These are phyloP conservation scores for Yarrowia osloensis DNA, from an alignment of 805 yeast genomes.

Conservation along the genomic window DNA sequence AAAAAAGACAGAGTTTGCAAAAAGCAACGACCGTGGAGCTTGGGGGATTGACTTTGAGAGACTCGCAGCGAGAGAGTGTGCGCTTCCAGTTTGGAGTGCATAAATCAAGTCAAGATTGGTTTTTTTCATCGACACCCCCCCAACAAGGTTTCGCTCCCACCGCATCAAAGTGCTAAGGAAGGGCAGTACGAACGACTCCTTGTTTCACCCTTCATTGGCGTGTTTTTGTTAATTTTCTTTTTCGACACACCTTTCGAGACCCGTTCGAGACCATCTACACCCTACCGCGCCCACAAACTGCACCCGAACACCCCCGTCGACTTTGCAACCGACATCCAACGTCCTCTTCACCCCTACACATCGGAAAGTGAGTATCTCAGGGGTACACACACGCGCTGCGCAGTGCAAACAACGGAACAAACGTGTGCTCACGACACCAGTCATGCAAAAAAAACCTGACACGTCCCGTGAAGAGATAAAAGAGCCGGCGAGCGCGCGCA, in stretches of 20 bases:
- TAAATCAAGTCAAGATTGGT: neutral
- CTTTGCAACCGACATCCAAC: too few relatives aligned
- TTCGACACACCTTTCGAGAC: neutral
- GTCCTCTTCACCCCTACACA: neutral
- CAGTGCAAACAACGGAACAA: neutral
- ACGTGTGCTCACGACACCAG: neutral
- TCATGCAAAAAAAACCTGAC: neutral
- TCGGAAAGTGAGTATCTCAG: slow-evolving; percentile 1
- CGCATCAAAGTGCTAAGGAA: slow-evolving; percentile 4
- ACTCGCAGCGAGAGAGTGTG: neutral
- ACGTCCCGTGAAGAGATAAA: neutral
- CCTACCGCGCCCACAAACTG: neutral
- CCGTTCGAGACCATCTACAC: neutral
- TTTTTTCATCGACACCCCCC: neutral
- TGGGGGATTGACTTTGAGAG: neutral
- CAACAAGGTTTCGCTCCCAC: slow-evolving; percentile 1
- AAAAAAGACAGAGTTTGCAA: neutral
- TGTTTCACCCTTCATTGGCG: slow-evolving; percentile 26
- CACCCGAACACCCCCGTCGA: neutral
- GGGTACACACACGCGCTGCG: neutral
- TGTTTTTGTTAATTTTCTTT: neutral
- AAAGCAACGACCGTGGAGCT: neutral
- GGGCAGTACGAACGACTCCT: slow-evolving; percentile 2
- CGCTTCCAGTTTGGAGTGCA: neutral
- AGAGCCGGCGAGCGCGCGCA: neutral